These are phyloP conservation scores for Phalaenopsis aphrodite DNA, from an alignment of 106 monocot genomes.

Conservation along the genomic window DNA sequence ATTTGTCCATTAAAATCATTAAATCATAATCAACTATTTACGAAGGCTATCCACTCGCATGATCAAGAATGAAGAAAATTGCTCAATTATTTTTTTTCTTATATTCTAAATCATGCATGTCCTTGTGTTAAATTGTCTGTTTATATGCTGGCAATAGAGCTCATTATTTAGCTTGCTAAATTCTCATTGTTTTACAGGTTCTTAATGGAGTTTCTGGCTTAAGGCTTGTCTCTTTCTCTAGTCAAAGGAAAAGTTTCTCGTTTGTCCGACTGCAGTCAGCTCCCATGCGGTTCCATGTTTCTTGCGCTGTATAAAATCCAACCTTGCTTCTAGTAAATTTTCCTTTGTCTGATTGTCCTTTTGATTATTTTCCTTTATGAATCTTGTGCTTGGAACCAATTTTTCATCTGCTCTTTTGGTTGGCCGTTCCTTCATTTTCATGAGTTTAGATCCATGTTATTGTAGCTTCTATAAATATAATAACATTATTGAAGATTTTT, in stretches of 20 bases:
- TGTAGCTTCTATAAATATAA: background rate
- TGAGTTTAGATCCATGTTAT: background rate
- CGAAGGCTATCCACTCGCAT: background rate
- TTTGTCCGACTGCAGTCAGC: constrained; percentile 7
- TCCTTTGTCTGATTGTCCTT: background rate
- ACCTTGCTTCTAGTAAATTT: background rate
- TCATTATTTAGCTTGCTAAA: background rate
- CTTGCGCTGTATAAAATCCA: constrained; percentile 11
- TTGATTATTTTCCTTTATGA: background rate
- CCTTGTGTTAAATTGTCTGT: background rate
- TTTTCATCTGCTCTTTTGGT: background rate
- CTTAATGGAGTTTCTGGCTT: constrained; percentile 13
- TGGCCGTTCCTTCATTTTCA: background rate
- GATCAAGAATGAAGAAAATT: background rate
- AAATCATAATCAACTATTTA: background rate
- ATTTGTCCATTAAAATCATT: background rate
- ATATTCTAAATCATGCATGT: background rate
- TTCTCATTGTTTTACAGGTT: constrained; percentile 4
- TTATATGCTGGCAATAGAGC: background rate
- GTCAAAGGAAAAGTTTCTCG: constrained; percentile 13
- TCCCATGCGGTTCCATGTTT: constrained; percentile 11
- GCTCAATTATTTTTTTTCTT: background rate
- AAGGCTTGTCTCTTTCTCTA: constrained; percentile 19
- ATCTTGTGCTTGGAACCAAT: background rate
- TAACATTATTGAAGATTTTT: background rate